A percentile compares a stretch with the other conserved stretches of the same genome.
These are phyloP conservation scores for Dendrobium officinale DNA, from an alignment of 106 monocot genomes.

Conservation along the genomic window DNA sequence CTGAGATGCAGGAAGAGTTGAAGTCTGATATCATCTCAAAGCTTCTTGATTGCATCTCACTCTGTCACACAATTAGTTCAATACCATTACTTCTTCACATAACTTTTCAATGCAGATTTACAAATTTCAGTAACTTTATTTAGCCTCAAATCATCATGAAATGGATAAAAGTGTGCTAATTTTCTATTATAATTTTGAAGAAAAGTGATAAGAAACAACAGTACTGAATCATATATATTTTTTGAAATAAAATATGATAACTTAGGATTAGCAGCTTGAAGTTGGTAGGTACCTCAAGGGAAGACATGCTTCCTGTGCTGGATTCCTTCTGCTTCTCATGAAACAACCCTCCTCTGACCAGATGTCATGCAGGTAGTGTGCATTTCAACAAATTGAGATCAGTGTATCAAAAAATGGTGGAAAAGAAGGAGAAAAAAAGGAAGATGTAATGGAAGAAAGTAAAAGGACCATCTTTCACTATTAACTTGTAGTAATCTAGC, in stretches of 20 bases:
- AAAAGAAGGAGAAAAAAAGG: neutral
- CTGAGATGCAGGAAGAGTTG: conserved; percentile 48
- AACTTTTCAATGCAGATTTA: neutral
- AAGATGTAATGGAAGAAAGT: neutral
- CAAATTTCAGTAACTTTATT: neutral
- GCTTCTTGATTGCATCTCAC: conserved; percentile 26
- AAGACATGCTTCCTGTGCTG: conserved; percentile 9
- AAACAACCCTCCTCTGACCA: neutral
- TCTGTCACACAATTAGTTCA: conserved; percentile 3
- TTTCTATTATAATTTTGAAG: neutral
- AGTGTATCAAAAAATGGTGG: neutral
- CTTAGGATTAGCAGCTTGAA: neutral
- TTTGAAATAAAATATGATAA: neutral
- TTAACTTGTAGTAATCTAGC: neutral
- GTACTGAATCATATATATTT: neutral
- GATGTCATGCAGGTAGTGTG: neutral
- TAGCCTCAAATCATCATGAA: neutral
- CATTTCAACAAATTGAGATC: neutral
- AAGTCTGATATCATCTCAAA: conserved; percentile 27
- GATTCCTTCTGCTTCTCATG: conserved; percentile 7
- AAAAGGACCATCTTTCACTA: neutral
- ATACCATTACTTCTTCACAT: neutral
- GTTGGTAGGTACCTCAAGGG: neutral
- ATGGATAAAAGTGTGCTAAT: neutral
- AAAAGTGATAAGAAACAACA: neutral